Conservation (phyloP, 495 filamentous ascomycete genomes). For the Aspergillus diversus region DNA sequence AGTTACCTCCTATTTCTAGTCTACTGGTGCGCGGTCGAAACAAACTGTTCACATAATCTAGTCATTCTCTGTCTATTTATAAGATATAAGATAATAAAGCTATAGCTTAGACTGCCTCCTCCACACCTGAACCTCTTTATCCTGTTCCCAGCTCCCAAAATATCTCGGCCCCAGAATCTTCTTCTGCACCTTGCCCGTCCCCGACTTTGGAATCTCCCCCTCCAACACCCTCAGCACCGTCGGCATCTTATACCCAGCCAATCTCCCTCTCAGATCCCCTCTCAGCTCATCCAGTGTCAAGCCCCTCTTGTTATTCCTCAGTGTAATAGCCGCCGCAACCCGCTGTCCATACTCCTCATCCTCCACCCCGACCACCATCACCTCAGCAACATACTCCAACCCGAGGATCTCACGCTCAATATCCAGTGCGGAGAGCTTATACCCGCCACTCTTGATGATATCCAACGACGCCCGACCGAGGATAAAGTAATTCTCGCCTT, state of each 20-base stretch:
- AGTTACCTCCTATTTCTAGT: no score
- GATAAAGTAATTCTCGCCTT: constrained; percentile 52
- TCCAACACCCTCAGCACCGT: constrained; percentile 48
- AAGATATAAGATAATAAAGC: not conserved
- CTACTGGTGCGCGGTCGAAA: no score
- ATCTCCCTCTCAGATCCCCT: constrained; percentile 38
- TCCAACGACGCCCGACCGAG: constrained; percentile 50
- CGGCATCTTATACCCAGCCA: constrained; percentile 53
- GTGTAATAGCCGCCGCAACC: constrained; percentile 48
- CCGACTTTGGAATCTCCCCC: constrained; percentile 52
- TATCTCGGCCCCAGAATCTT: constrained; percentile 50
- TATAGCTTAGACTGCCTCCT: constrained; percentile 7
- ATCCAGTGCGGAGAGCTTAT: constrained; percentile 46
- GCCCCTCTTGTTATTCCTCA: constrained; percentile 14
- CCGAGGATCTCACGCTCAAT: constrained; percentile 45
- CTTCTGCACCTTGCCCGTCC: constrained; percentile 55
- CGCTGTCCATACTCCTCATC: constrained; percentile 50
- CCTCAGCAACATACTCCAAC: constrained; percentile 38
- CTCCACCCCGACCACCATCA: constrained; percentile 42
- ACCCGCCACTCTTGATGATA: constrained; percentile 46
- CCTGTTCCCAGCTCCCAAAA: constrained; percentile 39
- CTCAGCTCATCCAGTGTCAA: constrained; percentile 44
- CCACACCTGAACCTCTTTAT: constrained; percentile 48
- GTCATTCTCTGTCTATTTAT: no score
- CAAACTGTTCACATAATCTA: no score